Evolutionary conservation across 495 filamentous ascomycete genomes (phyloP), one percentile per base, ranked within the genome.

Genomic region (Podospora pseudoanserina): DNA sequence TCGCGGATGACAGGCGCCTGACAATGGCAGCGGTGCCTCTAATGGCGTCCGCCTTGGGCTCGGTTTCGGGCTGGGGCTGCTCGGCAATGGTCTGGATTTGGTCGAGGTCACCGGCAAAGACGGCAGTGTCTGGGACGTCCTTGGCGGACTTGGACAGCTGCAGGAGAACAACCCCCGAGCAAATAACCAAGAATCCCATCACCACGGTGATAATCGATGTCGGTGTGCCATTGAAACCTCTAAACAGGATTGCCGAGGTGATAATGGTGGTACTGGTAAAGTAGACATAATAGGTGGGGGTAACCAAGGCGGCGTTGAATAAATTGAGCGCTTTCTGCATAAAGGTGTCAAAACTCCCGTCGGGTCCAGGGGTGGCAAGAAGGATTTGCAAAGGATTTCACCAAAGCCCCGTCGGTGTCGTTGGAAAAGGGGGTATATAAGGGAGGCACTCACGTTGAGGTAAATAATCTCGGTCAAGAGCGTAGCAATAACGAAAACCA

Each of bases 91-190:
- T 96, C 4, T 93, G 92, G 53, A 99, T 89, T 80, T 99, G 95
- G 73, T 98, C 91, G 61, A 99, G 83, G 72, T 97, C 94, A 61
- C 94, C 96, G 59, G 90, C 88, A 81, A 99, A 96, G 30, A 99
- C 89, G 56, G 93, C 93, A 0, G 94, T 83, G 74, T 99, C 95
- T 15, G 95, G 95, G 0, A 99, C 94, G 69, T 99, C 93, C 75
- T 99, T 99, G 70, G 95, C 91, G 5, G 94, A 97, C 75, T 98
- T 99, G 63, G 95, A 97, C n/a, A 99, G 85, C 73, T 99, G 95
- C 5, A 99, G 82, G 5, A 99, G 80, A n/a, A 99, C 88, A n/a
- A 98, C 96, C 59, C 95, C 95, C 13, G 92, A 81, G 79, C 95
- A 99, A 64, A 99, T 99, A 68, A 92, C 90, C 57, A 99, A 80